Conservation (phyloP, 2,329 filamentous ascomycete species). For the Exophiala mesophila region DNA sequence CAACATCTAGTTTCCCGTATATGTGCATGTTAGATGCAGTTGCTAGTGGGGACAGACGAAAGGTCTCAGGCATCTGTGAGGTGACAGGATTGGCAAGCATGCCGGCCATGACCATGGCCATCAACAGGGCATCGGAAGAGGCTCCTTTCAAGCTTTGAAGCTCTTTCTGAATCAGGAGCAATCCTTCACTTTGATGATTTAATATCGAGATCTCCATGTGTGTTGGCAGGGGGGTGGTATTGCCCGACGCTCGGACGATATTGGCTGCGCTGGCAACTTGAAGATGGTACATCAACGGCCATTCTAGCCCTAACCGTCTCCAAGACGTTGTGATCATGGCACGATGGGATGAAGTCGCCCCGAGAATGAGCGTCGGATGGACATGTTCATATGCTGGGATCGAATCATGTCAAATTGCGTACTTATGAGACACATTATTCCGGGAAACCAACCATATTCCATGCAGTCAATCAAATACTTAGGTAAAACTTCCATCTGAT, state of each 20-base stretch:
- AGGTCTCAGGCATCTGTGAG: conserved; percentile 2
- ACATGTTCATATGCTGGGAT: conserved; percentile 10
- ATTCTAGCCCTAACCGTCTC: conserved; percentile 10
- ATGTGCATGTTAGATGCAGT: conserved; percentile 12
- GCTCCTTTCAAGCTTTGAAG: conserved; percentile 6
- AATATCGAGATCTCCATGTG: conserved; percentile 7
- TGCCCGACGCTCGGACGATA: conserved; percentile 7
- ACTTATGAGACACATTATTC: background rate
- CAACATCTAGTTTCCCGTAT: conserved; percentile 7
- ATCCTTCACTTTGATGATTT: conserved; percentile 7
- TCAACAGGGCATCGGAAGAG: conserved; percentile 11
- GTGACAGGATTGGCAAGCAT: conserved; percentile 7
- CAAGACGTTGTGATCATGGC: conserved; percentile 9
- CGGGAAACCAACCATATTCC: conserved; percentile 9
- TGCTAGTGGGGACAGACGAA: conserved; percentile 8
- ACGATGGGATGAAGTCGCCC: background rate
- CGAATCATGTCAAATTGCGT: background rate
- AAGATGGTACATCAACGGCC: conserved; percentile 16
- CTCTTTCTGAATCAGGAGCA: conserved; percentile 7
- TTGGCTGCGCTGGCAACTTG: conserved; percentile 12
- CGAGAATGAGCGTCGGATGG: conserved; percentile 9
- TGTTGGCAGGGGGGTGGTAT: background rate
- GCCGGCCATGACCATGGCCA: conserved; percentile 14
- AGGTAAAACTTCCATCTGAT: conserved; percentile 7
- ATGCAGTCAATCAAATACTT: conserved; percentile 9